Evolutionary conservation across 2,329 filamentous ascomycete species (phyloP).

Genomic region (Dothideomycetidae sp.): DNA sequence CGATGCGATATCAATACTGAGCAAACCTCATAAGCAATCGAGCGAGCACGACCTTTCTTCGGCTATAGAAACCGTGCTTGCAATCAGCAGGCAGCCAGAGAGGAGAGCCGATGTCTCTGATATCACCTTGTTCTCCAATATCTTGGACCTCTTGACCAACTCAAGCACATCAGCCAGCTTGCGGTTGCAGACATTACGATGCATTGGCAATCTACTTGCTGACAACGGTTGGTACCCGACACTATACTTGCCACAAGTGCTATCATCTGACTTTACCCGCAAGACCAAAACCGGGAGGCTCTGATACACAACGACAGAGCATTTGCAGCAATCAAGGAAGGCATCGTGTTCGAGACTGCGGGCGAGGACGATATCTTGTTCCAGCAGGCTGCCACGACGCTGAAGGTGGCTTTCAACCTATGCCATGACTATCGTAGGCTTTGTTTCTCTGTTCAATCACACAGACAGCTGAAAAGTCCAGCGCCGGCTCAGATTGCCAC

Average conservation of each 20-base stretch:
- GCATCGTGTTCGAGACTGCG: constrained; percentile 2
- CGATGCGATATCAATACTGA: no score
- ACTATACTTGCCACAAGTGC: no score
- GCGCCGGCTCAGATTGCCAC: constrained; percentile 5
- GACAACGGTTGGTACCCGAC: constrained; percentile 11
- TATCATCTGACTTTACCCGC: not conserved
- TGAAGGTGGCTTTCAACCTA: constrained; percentile 12
- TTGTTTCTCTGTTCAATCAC: not conserved
- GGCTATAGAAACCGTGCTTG: no score
- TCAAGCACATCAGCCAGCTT: no score
- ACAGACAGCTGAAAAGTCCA: not conserved
- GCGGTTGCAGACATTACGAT: constrained; percentile 9
- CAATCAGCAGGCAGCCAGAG: no score
- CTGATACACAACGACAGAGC: not conserved
- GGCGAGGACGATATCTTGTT: constrained; percentile 2
- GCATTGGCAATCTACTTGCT: constrained; percentile 12
- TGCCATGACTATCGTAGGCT: constrained; percentile 11
- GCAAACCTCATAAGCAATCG: no score
- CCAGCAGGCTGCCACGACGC: constrained; percentile 3
- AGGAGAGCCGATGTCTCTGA: no score
- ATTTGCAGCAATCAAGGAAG: not conserved
- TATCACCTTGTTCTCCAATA: no score
- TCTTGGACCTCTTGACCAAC: no score
- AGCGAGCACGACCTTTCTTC: no score
- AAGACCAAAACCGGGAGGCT: constrained; percentile 7